Evolutionary conservation across 129 eudicot genomes (phyloP).

Genomic region (Apium graveolens): DNA sequence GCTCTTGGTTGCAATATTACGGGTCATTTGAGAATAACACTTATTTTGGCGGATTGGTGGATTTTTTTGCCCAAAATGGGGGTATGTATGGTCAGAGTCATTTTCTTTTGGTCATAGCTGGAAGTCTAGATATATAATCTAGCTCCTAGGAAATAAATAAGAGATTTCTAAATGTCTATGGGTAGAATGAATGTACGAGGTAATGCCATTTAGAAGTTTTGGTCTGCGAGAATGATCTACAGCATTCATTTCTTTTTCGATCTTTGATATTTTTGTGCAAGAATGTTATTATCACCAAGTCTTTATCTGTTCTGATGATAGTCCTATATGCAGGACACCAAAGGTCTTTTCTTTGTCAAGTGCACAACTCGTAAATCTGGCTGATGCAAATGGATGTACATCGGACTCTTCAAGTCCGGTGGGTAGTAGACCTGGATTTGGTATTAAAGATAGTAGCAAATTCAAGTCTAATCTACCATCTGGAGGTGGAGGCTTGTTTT

Average conservation of each 20-base stretch:
- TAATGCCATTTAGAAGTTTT: neutral
- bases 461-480: slow-evolving; percentile 46
- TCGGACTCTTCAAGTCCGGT: slow-evolving; percentile 35
- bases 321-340: slow-evolving; percentile 5
- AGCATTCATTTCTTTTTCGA: neutral
- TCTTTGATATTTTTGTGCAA: neutral
- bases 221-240: neutral
- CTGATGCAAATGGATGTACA: slow-evolving; percentile 32
- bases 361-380: slow-evolving; percentile 32
- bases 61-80: neutral
- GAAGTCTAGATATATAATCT: neutral
- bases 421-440: slow-evolving; percentile 23
- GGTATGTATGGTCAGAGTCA: neutral
- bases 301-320: neutral
- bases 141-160: neutral
- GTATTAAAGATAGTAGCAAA: slow-evolving; percentile 28
- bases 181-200: neutral
- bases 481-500: slow-evolving; percentile 38
- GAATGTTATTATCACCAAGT: neutral
- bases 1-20: neutral
- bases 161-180: neutral
- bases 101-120: neutral
- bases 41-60: neutral
- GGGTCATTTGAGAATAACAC: neutral
- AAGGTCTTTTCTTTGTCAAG: slow-evolving; percentile 28